Conservation (phyloP, 1,284 basidiomycete genomes). For the Pisolithus thermaeus region DNA sequence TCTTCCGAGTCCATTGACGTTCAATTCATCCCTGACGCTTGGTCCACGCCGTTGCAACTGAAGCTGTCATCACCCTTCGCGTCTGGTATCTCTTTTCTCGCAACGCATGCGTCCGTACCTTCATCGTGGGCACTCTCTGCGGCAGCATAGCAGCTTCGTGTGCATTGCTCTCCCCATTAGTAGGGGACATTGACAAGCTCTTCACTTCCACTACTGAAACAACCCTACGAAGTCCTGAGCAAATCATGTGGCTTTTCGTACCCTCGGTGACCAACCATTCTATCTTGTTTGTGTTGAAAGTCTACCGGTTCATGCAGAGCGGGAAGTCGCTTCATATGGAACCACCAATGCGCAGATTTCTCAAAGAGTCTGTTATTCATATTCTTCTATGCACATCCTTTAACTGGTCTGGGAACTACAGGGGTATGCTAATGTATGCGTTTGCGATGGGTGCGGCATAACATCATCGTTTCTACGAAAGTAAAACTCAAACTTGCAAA, state of each 20-base stretch:
- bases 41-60: background rate
- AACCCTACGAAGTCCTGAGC: background rate
- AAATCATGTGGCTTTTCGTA: background rate
- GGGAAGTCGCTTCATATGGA: slow-evolving; percentile 1
- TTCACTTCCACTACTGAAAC: background rate
- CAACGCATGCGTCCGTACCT: slow-evolving; percentile 1
- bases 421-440: slow-evolving; percentile 8
- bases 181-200: background rate
- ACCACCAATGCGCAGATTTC: slow-evolving; percentile 4
- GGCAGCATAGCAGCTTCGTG: background rate
- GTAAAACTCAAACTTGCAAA: background rate
- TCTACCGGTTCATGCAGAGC: slow-evolving; percentile 6
- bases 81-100: slow-evolving; percentile 11
- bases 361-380: slow-evolving; percentile 4
- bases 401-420: background rate
- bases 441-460: slow-evolving; percentile 7
- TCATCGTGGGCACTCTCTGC: slow-evolving; percentile 1
- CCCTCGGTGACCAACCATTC: slow-evolving; percentile 5
- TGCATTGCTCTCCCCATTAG: background rate
- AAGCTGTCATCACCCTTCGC: slow-evolving; percentile 7
- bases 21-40: background rate
- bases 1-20: background rate
- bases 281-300: slow-evolving; percentile 7
- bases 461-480: background rate
- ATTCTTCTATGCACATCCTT: background rate